Evolutionary conservation across 352 stramenopile genomes (phyloP), one percentile per base, ranked within the genome.

Genomic region (Thraustochytrium striatum): DNA sequence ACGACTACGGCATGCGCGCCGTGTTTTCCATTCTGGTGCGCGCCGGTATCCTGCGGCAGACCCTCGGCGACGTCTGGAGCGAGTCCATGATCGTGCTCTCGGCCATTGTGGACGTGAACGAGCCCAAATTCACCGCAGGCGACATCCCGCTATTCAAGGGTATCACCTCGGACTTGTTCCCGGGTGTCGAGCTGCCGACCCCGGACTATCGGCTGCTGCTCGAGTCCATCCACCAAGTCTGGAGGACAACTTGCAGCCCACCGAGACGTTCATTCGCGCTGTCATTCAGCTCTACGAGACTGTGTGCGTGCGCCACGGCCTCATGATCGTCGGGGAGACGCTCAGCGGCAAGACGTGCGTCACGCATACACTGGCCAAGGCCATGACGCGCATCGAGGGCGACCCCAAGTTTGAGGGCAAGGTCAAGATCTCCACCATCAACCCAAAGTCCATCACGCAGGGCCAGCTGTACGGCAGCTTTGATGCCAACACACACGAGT

Each of bases 401-500:
- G 52, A 72, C 9, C 36, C 39, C 7, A 75, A 82, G 47, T 83
- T 73, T 25, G 52, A 82, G 70, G 91, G 91, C 1, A 91, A 88
- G 44, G 88, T 94, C 0, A 84, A 94, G 30, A 91, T 94, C 57
- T 95, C 92, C 82, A 90, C 95, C 21, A 82, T 98, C 1, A 98
- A 97, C 62, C 91, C 93, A 0, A 98, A 98, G 81, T 95, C 90
- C 7, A 95, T 98, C 73, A 96, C 92, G 3, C 93, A 98, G 87
- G 93, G 91, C 1, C 90, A 97, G 72, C 87, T 98, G 1, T 98
- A 97, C 80, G 94, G 94, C 25, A 91, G 94, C 69, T 97, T 97
- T 70, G 93, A 98, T 73, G 85, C 93, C 0, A 93, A 94, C 55
- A 98, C 94, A 0, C 93, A 96, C 85, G 94, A 98, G 75, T 98